Percentiles rank a stretch among this genome's conserved stretches.
phyloP scores from a whole-genome alignment of 768 basidiomycete species.

The Gymnopilus dilepis region DNA sequence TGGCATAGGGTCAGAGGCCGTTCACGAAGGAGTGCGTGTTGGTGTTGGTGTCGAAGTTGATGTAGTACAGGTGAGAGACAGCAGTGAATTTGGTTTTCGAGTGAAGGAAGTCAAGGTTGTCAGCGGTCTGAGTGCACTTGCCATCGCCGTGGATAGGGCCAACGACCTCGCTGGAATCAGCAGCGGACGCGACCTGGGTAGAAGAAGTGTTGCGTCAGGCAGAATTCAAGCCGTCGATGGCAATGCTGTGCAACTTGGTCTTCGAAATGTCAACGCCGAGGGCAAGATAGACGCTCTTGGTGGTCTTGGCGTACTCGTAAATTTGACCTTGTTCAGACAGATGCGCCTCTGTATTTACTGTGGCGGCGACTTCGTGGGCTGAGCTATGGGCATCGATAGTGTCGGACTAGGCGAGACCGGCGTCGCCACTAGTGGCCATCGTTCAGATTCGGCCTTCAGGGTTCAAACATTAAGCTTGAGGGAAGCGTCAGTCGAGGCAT shows the following conservation, averaged over 20 bases:
- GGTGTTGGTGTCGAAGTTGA: slow-evolving; percentile 93
- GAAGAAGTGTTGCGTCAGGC: slow-evolving; percentile 45
- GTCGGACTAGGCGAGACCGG: slow-evolving; percentile 70
- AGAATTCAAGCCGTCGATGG: slow-evolving; percentile 38
- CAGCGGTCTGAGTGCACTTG: slow-evolving; percentile 81
- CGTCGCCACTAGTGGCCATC: slow-evolving; percentile 98
- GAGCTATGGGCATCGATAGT: slow-evolving; percentile 92
- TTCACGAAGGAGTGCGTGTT: slow-evolving; percentile 98
- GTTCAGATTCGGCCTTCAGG: slow-evolving; percentile 97
- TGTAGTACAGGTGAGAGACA: slow-evolving; percentile 71
- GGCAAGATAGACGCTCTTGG: slow-evolving; percentile 98
- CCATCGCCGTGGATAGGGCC: slow-evolving; percentile 81
- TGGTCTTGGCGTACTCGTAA: slow-evolving; percentile 99
- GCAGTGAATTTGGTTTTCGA: slow-evolving; percentile 63
- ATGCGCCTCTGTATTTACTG: slow-evolving; percentile 98
- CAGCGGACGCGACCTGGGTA: slow-evolving; percentile 40
- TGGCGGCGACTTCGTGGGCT: slow-evolving; percentile 98
- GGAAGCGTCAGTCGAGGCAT: slow-evolving; percentile 95
- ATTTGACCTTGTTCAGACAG: slow-evolving; percentile 98
- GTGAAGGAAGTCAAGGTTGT: slow-evolving; percentile 90
- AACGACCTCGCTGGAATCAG: slow-evolving; percentile 53
- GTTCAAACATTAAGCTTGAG: slow-evolving; percentile 98
- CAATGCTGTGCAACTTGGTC: slow-evolving; percentile 40
- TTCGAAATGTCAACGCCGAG: slow-evolving; percentile 73
- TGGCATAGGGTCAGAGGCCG: slow-evolving; percentile 98